Percentiles rank a stretch among this genome's conserved stretches.
Evolutionary conservation across 1,139 yeast species (phyloP).

Genomic region (Zygosaccharomyces pseudobailii): DNA sequence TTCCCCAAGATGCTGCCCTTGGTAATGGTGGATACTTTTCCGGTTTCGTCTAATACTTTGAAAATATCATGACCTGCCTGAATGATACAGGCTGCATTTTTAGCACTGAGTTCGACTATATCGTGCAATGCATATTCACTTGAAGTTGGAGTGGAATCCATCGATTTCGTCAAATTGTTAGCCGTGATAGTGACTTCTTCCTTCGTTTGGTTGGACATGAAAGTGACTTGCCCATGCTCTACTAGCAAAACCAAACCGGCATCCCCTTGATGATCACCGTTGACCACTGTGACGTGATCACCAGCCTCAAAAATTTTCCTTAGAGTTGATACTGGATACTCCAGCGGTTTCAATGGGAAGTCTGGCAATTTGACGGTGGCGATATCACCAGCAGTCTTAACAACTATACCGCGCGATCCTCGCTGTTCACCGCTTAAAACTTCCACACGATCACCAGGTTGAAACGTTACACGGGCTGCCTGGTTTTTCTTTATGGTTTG

Average conservation of each 20-base stretch:
- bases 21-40: conserved; percentile 63
- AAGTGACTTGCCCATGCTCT: conserved; percentile 78
- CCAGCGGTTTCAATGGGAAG: conserved; percentile 46
- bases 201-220: conserved; percentile 83
- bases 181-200: conserved; percentile 90
- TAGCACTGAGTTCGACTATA: conserved; percentile 81
- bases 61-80: conserved; percentile 85
- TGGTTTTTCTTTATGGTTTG: conserved; percentile 69
- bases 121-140: conserved; percentile 85
- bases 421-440: conserved; percentile 91
- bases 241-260: conserved; percentile 89
- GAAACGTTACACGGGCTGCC: conserved; percentile 59
- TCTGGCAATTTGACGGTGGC: conserved; percentile 44
- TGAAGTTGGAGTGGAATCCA: conserved; percentile 62
- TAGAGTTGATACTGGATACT: conserved; percentile 74
- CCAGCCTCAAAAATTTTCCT: conserved; percentile 86
- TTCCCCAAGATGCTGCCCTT: conserved; percentile 80
- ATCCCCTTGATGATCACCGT: conserved; percentile 88
- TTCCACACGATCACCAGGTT: conserved; percentile 92
- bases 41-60: conserved; percentile 78
- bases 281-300: conserved; percentile 90
- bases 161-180: conserved; percentile 74
- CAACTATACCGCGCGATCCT: conserved; percentile 78
- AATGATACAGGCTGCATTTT: conserved; percentile 83
- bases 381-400: conserved; percentile 43